Percentiles rank a stretch among this genome's conserved stretches.
phyloP scores from a whole-genome alignment of 495 filamentous ascomycete species.

The Diplogelasinospora grovesii region DNA sequence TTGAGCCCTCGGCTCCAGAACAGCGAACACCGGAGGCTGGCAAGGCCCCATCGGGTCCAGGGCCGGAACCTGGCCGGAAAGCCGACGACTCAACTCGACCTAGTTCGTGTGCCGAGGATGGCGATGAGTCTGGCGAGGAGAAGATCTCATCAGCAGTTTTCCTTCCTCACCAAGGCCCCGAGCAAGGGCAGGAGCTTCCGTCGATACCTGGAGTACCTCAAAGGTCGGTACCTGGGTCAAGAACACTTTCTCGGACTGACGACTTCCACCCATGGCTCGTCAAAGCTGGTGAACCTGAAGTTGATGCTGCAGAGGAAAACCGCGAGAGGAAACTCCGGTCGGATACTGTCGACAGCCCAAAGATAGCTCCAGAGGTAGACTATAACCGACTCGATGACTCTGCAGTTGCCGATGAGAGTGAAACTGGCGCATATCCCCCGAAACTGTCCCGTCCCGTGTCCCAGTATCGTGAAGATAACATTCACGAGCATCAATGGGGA shows the following conservation, averaged over 20 bases:
- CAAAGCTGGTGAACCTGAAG: slow-evolving; percentile 43
- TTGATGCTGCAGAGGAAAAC: slow-evolving; percentile 25
- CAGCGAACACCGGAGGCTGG: slow-evolving; percentile 6
- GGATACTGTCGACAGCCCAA: slow-evolving; percentile 19
- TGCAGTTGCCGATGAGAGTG: slow-evolving; percentile 35
- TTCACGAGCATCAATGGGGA: slow-evolving; percentile 40
- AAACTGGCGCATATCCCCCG: slow-evolving; percentile 16
- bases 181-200: slow-evolving; percentile 42
- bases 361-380: slow-evolving; percentile 25
- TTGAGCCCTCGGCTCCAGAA: slow-evolving; percentile 2
- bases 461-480: slow-evolving; percentile 37
- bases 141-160: slow-evolving; percentile 94
- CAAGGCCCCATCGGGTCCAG: slow-evolving; percentile 4
- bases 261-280: slow-evolving; percentile 45
- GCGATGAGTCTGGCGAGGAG: slow-evolving; percentile 83
- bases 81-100: slow-evolving; percentile 25
- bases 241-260: slow-evolving; percentile 25
- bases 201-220: slow-evolving; percentile 30
- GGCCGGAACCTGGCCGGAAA: slow-evolving; percentile 14
- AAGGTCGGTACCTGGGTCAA: slow-evolving; percentile 14
- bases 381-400: slow-evolving; percentile 28
- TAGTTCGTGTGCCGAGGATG: slow-evolving; percentile 50
- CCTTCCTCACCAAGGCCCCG: slow-evolving; percentile 72
- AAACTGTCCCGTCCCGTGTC: slow-evolving; percentile 30
- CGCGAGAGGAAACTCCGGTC: slow-evolving; percentile 12